These are phyloP conservation scores for Ustilago bromivora DNA, from an alignment of 1,284 basidiomycete genomes.

Conservation along the genomic window DNA sequence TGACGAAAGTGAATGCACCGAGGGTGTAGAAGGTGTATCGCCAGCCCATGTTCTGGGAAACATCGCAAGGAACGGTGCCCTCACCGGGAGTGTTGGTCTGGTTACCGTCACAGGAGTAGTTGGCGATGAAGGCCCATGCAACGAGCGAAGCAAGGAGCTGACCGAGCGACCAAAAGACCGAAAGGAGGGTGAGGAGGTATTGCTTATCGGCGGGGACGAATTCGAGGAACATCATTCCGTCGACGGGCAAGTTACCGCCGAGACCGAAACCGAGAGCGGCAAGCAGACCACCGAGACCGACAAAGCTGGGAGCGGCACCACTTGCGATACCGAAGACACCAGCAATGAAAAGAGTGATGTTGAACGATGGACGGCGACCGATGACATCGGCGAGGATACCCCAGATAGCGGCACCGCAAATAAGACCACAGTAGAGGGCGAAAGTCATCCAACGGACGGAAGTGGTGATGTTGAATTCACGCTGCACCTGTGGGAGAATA, in stretches of 20 bases:
- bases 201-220: constrained; percentile 66
- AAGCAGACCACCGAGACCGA: constrained; percentile 62
- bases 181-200: constrained; percentile 65
- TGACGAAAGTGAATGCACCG: constrained; percentile 63
- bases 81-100: constrained; percentile 44
- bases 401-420: constrained; percentile 67
- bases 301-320: constrained; percentile 64
- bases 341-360: constrained; percentile 65
- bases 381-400: constrained; percentile 67
- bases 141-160: constrained; percentile 65
- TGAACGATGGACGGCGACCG: constrained; percentile 67
- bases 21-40: constrained; percentile 67
- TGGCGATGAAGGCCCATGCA: constrained; percentile 68
- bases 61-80: constrained; percentile 45
- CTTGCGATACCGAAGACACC: constrained; percentile 67
- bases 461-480: constrained; percentile 58
- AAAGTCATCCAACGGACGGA: constrained; percentile 64
- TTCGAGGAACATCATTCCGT: constrained; percentile 69
- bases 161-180: constrained; percentile 68
- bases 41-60: constrained; percentile 63
- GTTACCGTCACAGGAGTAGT: constrained; percentile 59
- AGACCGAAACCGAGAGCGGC: constrained; percentile 66
- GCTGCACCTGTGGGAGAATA: constrained; percentile 61
- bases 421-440: constrained; percentile 63
- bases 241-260: constrained; percentile 68